Evolutionary conservation across 345 rosid species (phyloP).

Genomic region (Salix brachista): DNA sequence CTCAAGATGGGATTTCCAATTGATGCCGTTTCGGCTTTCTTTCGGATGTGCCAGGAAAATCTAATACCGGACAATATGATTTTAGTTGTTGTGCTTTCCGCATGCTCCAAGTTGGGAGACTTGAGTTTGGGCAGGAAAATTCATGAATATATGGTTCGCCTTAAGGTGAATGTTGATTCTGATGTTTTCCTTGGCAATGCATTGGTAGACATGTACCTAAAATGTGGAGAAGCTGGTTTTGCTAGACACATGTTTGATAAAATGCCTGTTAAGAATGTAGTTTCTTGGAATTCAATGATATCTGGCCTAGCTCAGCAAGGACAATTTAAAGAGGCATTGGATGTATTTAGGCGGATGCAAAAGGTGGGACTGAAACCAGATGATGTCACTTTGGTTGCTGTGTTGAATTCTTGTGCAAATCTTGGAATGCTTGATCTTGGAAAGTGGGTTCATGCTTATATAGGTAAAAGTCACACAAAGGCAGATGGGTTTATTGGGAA

Average conservation of each 20-base stretch:
- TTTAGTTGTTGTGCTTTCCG: conserved; percentile 45
- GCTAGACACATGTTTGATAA: conserved; percentile 33
- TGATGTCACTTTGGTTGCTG: conserved; percentile 35
- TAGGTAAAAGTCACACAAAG: conserved; percentile 32
- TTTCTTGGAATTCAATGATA: conserved; percentile 58
- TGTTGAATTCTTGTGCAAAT: conserved; percentile 46
- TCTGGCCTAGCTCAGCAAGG: conserved; percentile 45
- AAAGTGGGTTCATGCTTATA: conserved; percentile 45
- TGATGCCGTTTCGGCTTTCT: conserved; percentile 35
- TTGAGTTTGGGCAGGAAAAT: conserved; percentile 42
- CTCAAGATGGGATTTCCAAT: conserved; percentile 30
- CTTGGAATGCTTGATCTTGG: conserved; percentile 47
- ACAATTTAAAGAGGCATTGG: conserved; percentile 40
- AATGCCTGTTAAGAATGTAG: conserved; percentile 45
- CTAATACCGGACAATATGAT: conserved; percentile 35
- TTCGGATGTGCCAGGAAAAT: conserved; percentile 30
- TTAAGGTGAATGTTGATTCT: conserved; percentile 20
- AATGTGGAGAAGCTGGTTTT: conserved; percentile 29
- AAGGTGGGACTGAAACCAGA: conserved; percentile 32
- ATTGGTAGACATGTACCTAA: conserved; percentile 46
- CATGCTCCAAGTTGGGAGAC: conserved; percentile 43
- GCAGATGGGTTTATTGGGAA: conserved; percentile 46
- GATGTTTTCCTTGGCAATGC: conserved; percentile 49
- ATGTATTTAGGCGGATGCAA: conserved; percentile 36
- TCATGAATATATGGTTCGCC: conserved; percentile 20